A percentile compares a stretch with the other conserved stretches of the same genome.
phyloP scores from a whole-genome alignment of 2,329 filamentous ascomycete species.

The Trichoderma sp. region DNA sequence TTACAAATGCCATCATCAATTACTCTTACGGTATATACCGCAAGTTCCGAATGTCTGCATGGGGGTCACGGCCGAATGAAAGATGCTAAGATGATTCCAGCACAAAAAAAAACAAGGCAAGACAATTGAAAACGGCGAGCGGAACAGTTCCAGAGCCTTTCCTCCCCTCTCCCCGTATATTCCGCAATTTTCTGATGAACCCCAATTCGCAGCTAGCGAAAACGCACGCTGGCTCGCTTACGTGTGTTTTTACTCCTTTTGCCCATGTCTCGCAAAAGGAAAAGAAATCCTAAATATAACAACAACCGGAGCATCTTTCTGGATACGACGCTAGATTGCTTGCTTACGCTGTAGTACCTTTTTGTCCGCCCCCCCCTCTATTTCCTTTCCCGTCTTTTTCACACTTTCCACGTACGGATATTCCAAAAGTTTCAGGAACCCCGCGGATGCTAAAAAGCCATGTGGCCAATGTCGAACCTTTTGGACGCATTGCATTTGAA shows the following conservation, averaged over 20 bases:
- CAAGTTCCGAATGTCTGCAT: not conserved
- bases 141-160: not conserved
- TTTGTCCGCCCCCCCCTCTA: not conserved
- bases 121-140: not conserved
- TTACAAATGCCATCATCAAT: not conserved
- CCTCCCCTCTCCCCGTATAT: not conserved
- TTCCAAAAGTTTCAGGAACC: not conserved
- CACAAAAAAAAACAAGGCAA: not conserved
- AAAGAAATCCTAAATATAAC: slow-evolving; percentile 1
- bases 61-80: not conserved
- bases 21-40: not conserved
- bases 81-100: not conserved
- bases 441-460: not conserved
- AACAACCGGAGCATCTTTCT: slow-evolving; percentile 24
- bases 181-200: not conserved
- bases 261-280: not conserved
- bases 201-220: not conserved
- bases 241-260: slow-evolving; percentile 10
- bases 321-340: not conserved
- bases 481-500: not conserved
- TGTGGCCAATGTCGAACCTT: not conserved
- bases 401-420: not conserved
- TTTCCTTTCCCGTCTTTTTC: too few relatives aligned
- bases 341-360: not conserved
- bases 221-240: not conserved